phyloP scores from a whole-genome alignment of 164 flowering plant species.

The Chloranthus sessilifolius region DNA sequence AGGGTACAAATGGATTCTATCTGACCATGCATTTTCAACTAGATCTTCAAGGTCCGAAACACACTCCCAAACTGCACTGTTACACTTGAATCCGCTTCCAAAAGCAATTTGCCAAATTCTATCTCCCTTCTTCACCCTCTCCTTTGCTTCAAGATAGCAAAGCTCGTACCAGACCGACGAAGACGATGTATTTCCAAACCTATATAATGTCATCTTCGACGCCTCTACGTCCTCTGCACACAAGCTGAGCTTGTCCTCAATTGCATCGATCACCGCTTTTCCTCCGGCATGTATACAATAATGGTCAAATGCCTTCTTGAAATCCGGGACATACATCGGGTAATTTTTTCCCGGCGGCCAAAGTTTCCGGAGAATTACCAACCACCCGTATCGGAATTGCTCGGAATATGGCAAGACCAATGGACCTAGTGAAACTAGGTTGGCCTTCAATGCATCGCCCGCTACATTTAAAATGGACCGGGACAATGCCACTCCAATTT shows the following conservation, averaged over 20 bases:
- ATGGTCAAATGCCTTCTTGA: slow-evolving; percentile 17
- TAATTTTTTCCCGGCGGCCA: background rate
- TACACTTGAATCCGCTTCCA: slow-evolving; percentile 28
- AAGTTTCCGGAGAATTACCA: slow-evolving; percentile 5
- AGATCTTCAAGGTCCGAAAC: slow-evolving; percentile 2
- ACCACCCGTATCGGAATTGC: slow-evolving; percentile 7
- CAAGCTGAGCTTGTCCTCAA: slow-evolving; percentile 9
- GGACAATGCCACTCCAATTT: background rate
- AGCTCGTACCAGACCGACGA: background rate
- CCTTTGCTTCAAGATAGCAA: background rate
- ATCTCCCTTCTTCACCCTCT: background rate
- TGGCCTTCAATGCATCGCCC: slow-evolving; percentile 14
- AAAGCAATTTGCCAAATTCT: slow-evolving; percentile 20
- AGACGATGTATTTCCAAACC: background rate
- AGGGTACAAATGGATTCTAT: slow-evolving; percentile 17
- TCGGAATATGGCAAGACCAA: slow-evolving; percentile 17
- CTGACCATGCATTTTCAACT: slow-evolving; percentile 12
- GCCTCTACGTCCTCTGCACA: background rate
- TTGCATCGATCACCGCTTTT: slow-evolving; percentile 14
- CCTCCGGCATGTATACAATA: slow-evolving; percentile 26
- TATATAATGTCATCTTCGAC: background rate
- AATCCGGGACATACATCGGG: slow-evolving; percentile 7
- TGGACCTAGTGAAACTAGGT: slow-evolving; percentile 14
- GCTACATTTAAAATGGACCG: slow-evolving; percentile 13
- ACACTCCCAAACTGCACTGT: slow-evolving; percentile 28